These are phyloP conservation scores for Lentinula aciculospora DNA, from an alignment of 768 basidiomycete species.

Conservation along the genomic window DNA sequence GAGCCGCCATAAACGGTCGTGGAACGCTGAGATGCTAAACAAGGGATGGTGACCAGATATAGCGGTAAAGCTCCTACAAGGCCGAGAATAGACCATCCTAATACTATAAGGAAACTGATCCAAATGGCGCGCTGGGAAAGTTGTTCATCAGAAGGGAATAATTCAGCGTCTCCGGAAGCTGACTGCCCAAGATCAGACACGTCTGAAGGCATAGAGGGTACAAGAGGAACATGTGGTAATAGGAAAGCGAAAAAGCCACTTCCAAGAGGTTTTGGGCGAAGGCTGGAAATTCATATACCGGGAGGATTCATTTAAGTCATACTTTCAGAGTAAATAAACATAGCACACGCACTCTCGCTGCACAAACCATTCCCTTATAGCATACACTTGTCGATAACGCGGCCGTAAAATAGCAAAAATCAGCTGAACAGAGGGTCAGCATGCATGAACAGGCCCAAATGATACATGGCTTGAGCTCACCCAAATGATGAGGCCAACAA, in stretches of 20 bases:
- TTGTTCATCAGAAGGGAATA: conserved; percentile 73
- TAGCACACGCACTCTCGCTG: conserved; percentile 50
- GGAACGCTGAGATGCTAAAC: conserved; percentile 48
- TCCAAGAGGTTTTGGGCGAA: conserved; percentile 59
- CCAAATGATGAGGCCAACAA: conserved; percentile 63
- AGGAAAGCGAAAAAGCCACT: conserved; percentile 62
- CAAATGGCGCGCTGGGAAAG: conserved; percentile 68
- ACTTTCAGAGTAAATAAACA: not conserved
- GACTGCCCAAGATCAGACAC: conserved; percentile 51
- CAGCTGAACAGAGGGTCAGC: conserved; percentile 32
- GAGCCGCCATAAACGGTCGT: conserved; percentile 45
- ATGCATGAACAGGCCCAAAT: not conserved
- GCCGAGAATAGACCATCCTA: conserved; percentile 65
- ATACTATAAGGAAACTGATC: conserved; percentile 55
- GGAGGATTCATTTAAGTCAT: no score
- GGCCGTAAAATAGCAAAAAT: conserved; percentile 66
- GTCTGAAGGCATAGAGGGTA: conserved; percentile 53
- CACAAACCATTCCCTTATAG: conserved; percentile 72
- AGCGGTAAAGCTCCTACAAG: conserved; percentile 70
- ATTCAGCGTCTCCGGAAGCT: conserved; percentile 39
- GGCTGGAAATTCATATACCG: conserved; percentile 29
- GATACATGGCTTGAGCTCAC: conserved; percentile 30
- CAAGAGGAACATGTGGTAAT: conserved; percentile 61
- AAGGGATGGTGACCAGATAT: conserved; percentile 65
- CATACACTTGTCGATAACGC: conserved; percentile 67